Conservation (phyloP, 306 rosid genomes). For the Dicorynia guianensis region DNA sequence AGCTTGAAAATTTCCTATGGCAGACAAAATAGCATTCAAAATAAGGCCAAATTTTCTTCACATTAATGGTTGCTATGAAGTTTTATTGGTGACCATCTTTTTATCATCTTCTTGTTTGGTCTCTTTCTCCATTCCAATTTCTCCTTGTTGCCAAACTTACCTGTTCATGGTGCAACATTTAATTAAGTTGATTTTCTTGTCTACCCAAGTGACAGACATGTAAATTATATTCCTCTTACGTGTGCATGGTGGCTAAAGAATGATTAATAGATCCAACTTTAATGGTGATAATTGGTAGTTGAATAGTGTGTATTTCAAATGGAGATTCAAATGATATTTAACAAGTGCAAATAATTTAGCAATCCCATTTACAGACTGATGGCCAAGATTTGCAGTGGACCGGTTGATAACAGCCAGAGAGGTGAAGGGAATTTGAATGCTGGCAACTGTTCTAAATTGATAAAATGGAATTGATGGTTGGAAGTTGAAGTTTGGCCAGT, state of each 20-base stretch:
- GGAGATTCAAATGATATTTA: background rate
- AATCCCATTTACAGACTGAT: no score
- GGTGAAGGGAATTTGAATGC: background rate
- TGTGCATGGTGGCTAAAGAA: no score
- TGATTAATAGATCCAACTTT: background rate
- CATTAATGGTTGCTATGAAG: conserved; percentile 7
- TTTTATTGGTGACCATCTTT: conserved; percentile 3
- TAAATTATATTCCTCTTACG: background rate
- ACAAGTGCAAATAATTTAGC: background rate
- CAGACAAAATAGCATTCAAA: conserved; percentile 64
- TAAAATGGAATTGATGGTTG: background rate
- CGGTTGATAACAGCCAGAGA: no score
- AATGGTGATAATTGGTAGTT: background rate
- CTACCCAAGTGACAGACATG: conserved; percentile 18
- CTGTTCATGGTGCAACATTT: conserved; percentile 33
- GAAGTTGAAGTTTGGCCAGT: conserved; percentile 30
- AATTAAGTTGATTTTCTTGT: conserved; percentile 19
- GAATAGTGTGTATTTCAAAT: background rate
- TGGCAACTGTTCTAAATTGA: background rate
- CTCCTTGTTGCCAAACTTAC: conserved; percentile 49
- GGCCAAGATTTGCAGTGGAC: no score
- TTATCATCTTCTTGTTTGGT: conserved; percentile 39
- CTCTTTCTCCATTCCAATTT: conserved; percentile 21
- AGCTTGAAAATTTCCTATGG: conserved; percentile 43
- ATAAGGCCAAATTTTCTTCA: conserved; percentile 30